Evolutionary conservation across 1,139 yeast genomes (phyloP).

Genomic region (Zygosaccharomyces sapae): DNA sequence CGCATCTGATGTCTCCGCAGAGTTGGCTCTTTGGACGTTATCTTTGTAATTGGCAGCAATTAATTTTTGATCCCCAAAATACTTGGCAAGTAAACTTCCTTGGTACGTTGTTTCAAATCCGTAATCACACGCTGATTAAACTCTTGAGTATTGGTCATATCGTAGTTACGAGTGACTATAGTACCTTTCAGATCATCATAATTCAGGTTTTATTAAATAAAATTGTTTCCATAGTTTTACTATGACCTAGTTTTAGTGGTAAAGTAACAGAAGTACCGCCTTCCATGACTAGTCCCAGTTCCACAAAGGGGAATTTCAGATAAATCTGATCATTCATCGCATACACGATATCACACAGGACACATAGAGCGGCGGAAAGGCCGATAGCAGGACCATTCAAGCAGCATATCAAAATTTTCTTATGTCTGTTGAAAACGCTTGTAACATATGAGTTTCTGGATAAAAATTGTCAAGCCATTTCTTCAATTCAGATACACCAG

Average conservation of each 20-base stretch:
- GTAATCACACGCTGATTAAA: slow-evolving; percentile 54
- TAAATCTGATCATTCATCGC: slow-evolving; percentile 60
- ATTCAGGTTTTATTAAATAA: slow-evolving; percentile 62
- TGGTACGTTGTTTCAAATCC: slow-evolving; percentile 46
- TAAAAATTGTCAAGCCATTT: slow-evolving; percentile 57
- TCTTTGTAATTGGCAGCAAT: slow-evolving; percentile 44
- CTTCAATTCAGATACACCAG: slow-evolving; percentile 38
- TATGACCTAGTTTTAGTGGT: slow-evolving; percentile 67
- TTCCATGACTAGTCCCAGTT: slow-evolving; percentile 79
- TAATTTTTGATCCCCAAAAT: slow-evolving; percentile 61
- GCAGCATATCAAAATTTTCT: slow-evolving; percentile 68
- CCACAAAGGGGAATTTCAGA: slow-evolving; percentile 72
- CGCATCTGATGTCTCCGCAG: slow-evolving; percentile 66
- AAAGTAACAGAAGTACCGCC: slow-evolving; percentile 73
- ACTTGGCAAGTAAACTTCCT: slow-evolving; percentile 54
- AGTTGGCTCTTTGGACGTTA: slow-evolving; percentile 49
- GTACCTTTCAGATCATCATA: slow-evolving; percentile 63
- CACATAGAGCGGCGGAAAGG: slow-evolving; percentile 66
- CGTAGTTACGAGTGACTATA: slow-evolving; percentile 55
- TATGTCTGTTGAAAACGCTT: slow-evolving; percentile 64
- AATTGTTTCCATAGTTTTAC: slow-evolving; percentile 70
- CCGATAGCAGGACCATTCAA: slow-evolving; percentile 90
- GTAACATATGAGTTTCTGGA: slow-evolving; percentile 70
- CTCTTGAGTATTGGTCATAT: slow-evolving; percentile 47
- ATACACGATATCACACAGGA: slow-evolving; percentile 72